Percentiles rank a stretch among this genome's conserved stretches.
Evolutionary conservation across 2,329 filamentous ascomycete species (phyloP).

Genomic region (Berkeleyomyces basicola): DNA sequence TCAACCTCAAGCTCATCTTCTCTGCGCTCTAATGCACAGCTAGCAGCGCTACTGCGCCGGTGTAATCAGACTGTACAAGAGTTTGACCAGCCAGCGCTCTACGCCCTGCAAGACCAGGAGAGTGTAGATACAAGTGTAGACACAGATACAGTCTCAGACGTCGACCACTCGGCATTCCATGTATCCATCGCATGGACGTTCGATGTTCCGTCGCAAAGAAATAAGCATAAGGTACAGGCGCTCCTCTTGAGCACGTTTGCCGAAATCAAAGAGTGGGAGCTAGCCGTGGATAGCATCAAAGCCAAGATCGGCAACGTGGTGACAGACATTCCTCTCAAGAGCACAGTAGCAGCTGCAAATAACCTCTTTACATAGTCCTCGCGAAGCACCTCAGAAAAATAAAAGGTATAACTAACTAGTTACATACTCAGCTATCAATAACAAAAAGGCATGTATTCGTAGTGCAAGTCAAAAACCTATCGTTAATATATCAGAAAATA

Average conservation of each 20-base stretch:
- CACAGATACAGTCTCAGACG: not conserved
- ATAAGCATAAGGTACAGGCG: slow-evolving; percentile 23
- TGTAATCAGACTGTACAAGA: slow-evolving; percentile 46
- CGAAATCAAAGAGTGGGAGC: slow-evolving; percentile 25
- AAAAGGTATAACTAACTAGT: not conserved
- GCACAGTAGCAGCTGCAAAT: not conserved
- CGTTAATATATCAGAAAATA: too few species aligned
- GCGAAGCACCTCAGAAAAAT: too few species aligned
- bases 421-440: not conserved
- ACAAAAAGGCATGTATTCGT: not conserved
- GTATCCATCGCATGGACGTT: slow-evolving; percentile 80
- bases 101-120: slow-evolving; percentile 26
- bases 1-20: slow-evolving; percentile 16
- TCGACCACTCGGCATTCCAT: slow-evolving; percentile 48
- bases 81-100: slow-evolving; percentile 56
- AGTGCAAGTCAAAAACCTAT: not conserved
- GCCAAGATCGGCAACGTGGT: slow-evolving; percentile 60
- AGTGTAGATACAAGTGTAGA: not conserved
- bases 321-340: slow-evolving; percentile 28
- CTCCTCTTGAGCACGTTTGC: slow-evolving; percentile 16
- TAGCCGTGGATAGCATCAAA: slow-evolving; percentile 48
- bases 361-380: not conserved
- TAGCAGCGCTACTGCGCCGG: slow-evolving; percentile 45
- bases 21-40: slow-evolving; percentile 28
- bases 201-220: slow-evolving; percentile 22